These are phyloP conservation scores for Meyerozyma athensensis DNA, from an alignment of 1,139 yeast genomes.

Conservation along the genomic window DNA sequence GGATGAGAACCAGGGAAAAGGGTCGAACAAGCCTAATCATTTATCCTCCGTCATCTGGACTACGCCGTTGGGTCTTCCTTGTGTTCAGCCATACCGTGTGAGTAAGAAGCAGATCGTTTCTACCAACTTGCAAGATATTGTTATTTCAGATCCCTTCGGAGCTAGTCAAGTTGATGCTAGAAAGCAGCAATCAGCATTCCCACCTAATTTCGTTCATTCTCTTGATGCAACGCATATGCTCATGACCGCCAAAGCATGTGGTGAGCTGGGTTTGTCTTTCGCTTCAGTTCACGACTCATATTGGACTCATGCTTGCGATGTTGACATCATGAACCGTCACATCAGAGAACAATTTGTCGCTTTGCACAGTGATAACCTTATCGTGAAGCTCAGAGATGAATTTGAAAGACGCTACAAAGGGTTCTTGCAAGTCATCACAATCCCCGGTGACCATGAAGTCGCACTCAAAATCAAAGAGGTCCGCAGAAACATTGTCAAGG, in stretches of 20 bases:
- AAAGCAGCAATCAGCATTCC: conserved; percentile 89
- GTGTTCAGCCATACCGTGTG: conserved; percentile 92
- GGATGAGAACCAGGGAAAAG: conserved; percentile 21
- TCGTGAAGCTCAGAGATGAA: conserved; percentile 68
- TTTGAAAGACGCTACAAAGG: conserved; percentile 77
- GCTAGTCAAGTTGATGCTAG: conserved; percentile 79
- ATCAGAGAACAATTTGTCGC: conserved; percentile 77
- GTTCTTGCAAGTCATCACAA: conserved; percentile 54
- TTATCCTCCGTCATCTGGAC: conserved; percentile 97
- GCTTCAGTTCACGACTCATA: conserved; percentile 98
- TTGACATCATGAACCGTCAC: conserved; percentile 65
- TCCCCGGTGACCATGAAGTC: conserved; percentile 50
- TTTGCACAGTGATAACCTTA: conserved; percentile 69
- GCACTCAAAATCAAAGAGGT: conserved; percentile 48
- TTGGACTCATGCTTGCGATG: conserved; percentile 95
- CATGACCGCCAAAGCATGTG: conserved; percentile 78
- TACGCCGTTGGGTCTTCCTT: conserved; percentile 87
- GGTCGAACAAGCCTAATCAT: conserved; percentile 48
- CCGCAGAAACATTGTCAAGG: conserved; percentile 45
- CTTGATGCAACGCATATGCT: conserved; percentile 97
- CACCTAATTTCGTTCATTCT: conserved; percentile 94
- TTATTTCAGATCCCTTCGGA: conserved; percentile 78
- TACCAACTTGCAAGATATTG: conserved; percentile 81
- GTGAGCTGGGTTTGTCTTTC: conserved; percentile 63
- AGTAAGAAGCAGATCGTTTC: conserved; percentile 56